Evolutionary conservation across 805 yeast genomes (phyloP), one percentile per base, ranked within the genome.

Genomic region (Starmerella powellii): DNA sequence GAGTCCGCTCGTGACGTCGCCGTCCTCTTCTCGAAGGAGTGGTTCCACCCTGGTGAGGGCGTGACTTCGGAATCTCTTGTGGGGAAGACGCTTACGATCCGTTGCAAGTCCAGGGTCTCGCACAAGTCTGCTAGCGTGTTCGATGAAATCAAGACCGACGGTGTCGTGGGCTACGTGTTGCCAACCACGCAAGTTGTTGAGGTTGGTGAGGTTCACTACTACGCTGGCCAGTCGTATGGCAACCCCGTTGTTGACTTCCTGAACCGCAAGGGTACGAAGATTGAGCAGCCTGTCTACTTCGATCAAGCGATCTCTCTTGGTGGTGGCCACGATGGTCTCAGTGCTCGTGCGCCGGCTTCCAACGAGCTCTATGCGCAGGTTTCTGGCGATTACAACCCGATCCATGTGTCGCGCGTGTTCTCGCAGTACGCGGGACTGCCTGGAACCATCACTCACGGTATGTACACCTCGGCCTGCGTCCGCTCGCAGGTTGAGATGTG

Each of bases 391-490:
- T 88, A 74, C 76, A 91, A 91, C 65, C 98, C 99, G 49, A 91
- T 91, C 56, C 99, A 91, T 63, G 97, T 93, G 47, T 82, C 94
- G 28, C 80, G 94, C 61, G 91, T 85, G 39, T 91, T 91, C 65
- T 87, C 98, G 43, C 72, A 77, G 49, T 91, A 91, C 61, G 97
- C 95, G 34, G 77, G 77, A 58, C 72, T 91, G 59, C 95, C 95
- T 46, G 98, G 98, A 53, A 91, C 97, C 30, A 91, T 91, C 57
- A 91, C 98, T 29, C 98, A 93, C 60, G 99, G 99, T 62, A 93
- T 91, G 99, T 93, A 76, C 73, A 83, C 96, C 17, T 82, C 94
- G 60, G 98, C 96, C 48, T 74, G 94, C 49, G 88, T 87, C 54
- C 80, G 98, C 70, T 76, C 93, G 27, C 73, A 86, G 60, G 95